Evolutionary conservation across 495 filamentous ascomycete species (phyloP).

Genomic region (Achaetomiella virescens): DNA sequence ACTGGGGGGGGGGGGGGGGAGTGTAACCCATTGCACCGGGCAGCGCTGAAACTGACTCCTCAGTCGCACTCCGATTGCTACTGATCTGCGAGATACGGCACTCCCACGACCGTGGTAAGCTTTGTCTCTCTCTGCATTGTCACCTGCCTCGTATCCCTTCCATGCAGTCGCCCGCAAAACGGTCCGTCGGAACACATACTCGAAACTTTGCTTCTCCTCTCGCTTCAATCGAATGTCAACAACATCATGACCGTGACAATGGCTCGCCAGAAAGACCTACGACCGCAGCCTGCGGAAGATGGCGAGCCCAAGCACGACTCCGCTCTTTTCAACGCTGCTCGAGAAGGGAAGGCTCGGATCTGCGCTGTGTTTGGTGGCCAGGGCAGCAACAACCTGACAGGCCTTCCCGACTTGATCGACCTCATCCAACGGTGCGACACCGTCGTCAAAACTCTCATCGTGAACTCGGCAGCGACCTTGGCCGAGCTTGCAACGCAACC

Average conservation of each 20-base stretch:
- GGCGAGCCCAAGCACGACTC: constrained; percentile 59
- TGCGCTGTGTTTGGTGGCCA: constrained; percentile 98
- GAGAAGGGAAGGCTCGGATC: constrained; percentile 55
- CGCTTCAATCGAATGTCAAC: not conserved
- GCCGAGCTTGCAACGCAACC: constrained; percentile 77
- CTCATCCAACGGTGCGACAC: too few species aligned
- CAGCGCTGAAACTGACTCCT: not conserved
- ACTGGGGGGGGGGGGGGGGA: not conserved
- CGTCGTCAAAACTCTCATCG: too few species aligned
- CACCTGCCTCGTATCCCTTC: not conserved
- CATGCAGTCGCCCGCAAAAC: not conserved
- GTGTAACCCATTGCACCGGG: not conserved
- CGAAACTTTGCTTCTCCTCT: not conserved
- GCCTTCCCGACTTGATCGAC: constrained; percentile 33
- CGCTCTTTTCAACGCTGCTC: constrained; percentile 80
- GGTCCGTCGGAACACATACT: too few species aligned
- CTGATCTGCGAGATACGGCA: not conserved
- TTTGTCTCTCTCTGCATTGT: not conserved
- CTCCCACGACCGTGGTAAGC: not conserved
- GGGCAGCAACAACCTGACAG: constrained; percentile 99
- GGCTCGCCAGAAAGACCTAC: not conserved
- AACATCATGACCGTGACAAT: not conserved
- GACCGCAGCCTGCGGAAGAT: not conserved
- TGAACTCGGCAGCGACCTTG: constrained; percentile 74
- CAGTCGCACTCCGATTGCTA: not conserved